Conservation (phyloP, 768 basidiomycete species). For the Leccinum subgranulosum region DNA sequence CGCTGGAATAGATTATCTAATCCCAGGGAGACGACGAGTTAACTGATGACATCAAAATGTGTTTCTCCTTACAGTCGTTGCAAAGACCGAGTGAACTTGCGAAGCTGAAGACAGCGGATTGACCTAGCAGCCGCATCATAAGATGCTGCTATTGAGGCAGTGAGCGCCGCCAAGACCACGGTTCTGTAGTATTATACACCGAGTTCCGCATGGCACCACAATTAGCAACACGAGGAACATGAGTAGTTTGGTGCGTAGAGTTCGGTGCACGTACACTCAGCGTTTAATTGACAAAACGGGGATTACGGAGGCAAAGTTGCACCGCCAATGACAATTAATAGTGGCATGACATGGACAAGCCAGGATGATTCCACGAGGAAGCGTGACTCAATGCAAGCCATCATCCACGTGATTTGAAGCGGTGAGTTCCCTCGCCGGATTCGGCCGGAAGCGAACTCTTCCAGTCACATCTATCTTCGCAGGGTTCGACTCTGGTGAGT, state of each 20-base stretch:
- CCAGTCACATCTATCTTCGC: background rate
- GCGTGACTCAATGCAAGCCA: background rate
- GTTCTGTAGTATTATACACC: background rate
- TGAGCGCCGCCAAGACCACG: background rate
- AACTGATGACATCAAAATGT: background rate
- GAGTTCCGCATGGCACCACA: background rate
- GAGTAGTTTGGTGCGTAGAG: background rate
- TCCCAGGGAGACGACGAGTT: background rate
- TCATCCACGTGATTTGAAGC: background rate
- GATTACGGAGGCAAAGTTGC: background rate
- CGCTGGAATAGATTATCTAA: background rate
- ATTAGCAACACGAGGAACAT: background rate
- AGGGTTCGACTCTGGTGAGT: background rate
- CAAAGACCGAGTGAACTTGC: background rate
- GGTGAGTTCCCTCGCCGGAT: background rate
- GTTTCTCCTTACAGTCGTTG: background rate
- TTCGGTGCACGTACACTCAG: background rate
- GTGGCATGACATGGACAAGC: background rate
- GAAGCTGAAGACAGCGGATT: background rate
- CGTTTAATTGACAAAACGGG: background rate
- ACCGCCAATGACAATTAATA: background rate
- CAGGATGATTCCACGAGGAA: slow-evolving; percentile 1
- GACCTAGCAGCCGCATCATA: too few species aligned
- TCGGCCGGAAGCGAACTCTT: background rate
- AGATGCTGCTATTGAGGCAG: background rate